Evolutionary conservation across 805 yeast genomes (phyloP).

Genomic region (Henningerozyma blattae): DNA sequence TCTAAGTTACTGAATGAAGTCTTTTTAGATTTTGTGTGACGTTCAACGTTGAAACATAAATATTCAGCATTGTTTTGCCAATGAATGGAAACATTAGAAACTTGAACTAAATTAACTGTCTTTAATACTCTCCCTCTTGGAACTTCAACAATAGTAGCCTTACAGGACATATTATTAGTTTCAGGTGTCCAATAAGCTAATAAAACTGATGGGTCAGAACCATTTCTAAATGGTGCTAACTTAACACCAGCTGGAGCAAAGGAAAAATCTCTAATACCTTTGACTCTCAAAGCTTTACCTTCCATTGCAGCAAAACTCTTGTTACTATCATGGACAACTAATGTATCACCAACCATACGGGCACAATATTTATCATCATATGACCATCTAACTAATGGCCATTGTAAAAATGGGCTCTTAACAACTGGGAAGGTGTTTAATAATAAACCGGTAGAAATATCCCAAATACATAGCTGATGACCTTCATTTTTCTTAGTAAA

Average conservation of each 20-base stretch:
- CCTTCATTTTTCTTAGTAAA: conserved; percentile 84
- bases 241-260: conserved; percentile 86
- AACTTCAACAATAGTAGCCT: conserved; percentile 80
- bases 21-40: conserved; percentile 93
- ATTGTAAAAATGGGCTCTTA: conserved; percentile 54
- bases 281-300: conserved; percentile 71
- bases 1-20: conserved; percentile 85
- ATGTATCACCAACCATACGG: conserved; percentile 84
- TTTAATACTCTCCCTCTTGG: conserved; percentile 76
- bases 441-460: conserved; percentile 68
- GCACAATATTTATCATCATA: conserved; percentile 87
- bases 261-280: conserved; percentile 81
- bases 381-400: conserved; percentile 98
- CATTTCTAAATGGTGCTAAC: conserved; percentile 43
- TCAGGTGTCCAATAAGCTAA: conserved; percentile 98
- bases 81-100: conserved; percentile 75
- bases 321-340: conserved; percentile 78
- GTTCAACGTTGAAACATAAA: conserved; percentile 89
- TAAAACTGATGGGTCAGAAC: conserved; percentile 46
- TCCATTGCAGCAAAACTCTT: conserved; percentile 69
- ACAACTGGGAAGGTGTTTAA: conserved; percentile 86
- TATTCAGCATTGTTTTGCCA: conserved; percentile 87
- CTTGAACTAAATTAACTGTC: conserved; percentile 91
- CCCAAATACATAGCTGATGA: conserved; percentile 91
- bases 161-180: conserved; percentile 80